Base-by-base conservation (phyloP, 768 basidiomycete genomes). In the Lactarius tabidus region DNA sequence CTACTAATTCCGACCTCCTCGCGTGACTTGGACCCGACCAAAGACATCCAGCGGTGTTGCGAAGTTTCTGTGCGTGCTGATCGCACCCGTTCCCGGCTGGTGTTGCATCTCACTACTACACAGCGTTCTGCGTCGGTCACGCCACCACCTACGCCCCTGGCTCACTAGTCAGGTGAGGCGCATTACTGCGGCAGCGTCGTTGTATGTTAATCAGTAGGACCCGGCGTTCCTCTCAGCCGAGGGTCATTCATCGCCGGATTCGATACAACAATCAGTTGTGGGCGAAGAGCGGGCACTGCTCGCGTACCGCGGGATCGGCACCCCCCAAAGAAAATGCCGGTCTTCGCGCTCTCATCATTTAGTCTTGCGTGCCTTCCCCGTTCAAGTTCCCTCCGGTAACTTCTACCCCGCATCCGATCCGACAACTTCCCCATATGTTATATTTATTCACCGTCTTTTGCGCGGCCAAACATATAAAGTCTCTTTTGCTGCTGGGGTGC, bases 41-140 rank as follows among this genome's bases (percentile, higher is more conserved):
- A 20, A 23, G 43, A n/a, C 10, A 10, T 20, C n/a, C 6, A 17
- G 38, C 12, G 10, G 45, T 4, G 45, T 23, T 23, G n/a, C 45
- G 12, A 20, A 26, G 3, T 12, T 23, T 48, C 23, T 23, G 23
- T 12, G 45, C 45, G 45, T 48, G 23, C 4, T 23, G 23, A 23
- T 48, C 23, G 45, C 45, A 18, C 12, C 12, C 23, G 82, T 41
- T 82, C 83, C 18, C 82, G 84, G n/a, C 90, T 90, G 1, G 82
- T 84, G 4, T 89, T 92, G 70, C 83, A 85, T 75, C 89, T 91
- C 72, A 81, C 87, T 57, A 83, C 83, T 5, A 80, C 82, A 72
- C 86, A 87, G 71, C 84, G 89, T 64, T 88, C 88, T 28, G 80
- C 85, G 39, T 91, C 90, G 26, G 83, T 90, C 59, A 90, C 89